Conservation (phyloP, 176 grass and related monocot species). For the Oryza officinalis region DNA sequence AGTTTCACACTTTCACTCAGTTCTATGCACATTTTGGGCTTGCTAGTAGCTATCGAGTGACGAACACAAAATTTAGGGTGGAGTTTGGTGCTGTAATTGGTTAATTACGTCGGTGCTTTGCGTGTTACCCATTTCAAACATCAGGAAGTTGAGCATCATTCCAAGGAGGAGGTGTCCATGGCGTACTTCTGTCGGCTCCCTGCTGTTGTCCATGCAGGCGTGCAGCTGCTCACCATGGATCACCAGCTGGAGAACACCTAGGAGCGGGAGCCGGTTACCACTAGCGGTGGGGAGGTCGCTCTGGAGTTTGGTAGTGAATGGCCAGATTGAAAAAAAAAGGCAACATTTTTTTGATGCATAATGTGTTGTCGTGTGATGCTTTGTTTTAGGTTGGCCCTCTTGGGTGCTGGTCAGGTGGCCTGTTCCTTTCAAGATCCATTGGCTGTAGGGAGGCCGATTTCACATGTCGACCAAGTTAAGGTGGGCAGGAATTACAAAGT, state of each 20-base stretch:
- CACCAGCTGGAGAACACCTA: constrained; percentile 90
- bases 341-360: constrained; percentile 14
- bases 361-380: constrained; percentile 18
- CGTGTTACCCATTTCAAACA: no score
- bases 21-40: no score
- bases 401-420: constrained; percentile 96
- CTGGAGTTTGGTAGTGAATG: neutral
- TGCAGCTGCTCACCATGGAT: constrained; percentile 81
- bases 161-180: no score
- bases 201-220: no score
- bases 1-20: no score
- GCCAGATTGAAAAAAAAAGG: neutral
- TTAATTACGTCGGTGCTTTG: no score
- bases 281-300: constrained; percentile 88
- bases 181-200: no score
- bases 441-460: constrained; percentile 89
- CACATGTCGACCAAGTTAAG: constrained; percentile 99
- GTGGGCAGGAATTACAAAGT: constrained; percentile 37
- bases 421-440: constrained; percentile 96
- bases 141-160: no score
- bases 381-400: constrained; percentile 79
- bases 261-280: constrained; percentile 80
- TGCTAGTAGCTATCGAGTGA: no score
- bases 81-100: no score
- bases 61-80: no score